Evolutionary conservation across 306 rosid species (phyloP).

Genomic region (Oxytropis ochrocephala): DNA sequence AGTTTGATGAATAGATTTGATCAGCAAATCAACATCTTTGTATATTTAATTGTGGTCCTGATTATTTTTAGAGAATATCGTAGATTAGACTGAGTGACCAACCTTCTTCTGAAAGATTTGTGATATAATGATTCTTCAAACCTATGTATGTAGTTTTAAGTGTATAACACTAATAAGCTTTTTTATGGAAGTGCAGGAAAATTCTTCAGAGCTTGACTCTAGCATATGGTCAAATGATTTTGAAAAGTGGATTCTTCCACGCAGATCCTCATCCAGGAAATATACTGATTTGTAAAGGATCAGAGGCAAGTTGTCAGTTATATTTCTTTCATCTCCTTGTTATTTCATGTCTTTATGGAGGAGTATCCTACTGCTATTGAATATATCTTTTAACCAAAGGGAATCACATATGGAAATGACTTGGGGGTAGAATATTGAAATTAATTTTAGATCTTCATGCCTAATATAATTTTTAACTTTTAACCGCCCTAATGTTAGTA

Average conservation of each 20-base stretch:
- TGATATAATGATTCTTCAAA: slow-evolving; percentile 6
- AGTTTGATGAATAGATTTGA: neutral
- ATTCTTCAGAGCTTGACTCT: slow-evolving; percentile 90
- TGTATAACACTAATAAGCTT: neutral
- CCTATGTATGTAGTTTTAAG: neutral
- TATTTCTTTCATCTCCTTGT: neutral
- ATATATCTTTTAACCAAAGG: neutral
- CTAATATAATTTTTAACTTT: slow-evolving; percentile 9
- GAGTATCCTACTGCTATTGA: slow-evolving; percentile 5
- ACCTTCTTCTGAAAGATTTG: neutral
- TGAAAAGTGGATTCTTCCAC: slow-evolving; percentile 93
- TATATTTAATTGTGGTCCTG: neutral
- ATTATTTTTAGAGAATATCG: neutral
- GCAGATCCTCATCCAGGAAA: slow-evolving; percentile 99
- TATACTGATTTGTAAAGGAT: slow-evolving; percentile 84
- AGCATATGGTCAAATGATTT: slow-evolving; percentile 98
- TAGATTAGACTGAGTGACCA: neutral
- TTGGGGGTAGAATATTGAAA: neutral
- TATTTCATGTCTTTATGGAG: neutral
- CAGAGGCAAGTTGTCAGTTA: slow-evolving; percentile 68
- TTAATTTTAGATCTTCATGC: slow-evolving; percentile 12
- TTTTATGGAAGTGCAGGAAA: slow-evolving; percentile 54
- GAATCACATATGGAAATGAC: neutral
- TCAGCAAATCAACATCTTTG: neutral
- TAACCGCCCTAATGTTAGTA: slow-evolving; percentile 16